A percentile compares a stretch with the other conserved stretches of the same genome.
Evolutionary conservation across 2,329 filamentous ascomycete genomes (phyloP).

Genomic region (Diaporthe ampelina): DNA sequence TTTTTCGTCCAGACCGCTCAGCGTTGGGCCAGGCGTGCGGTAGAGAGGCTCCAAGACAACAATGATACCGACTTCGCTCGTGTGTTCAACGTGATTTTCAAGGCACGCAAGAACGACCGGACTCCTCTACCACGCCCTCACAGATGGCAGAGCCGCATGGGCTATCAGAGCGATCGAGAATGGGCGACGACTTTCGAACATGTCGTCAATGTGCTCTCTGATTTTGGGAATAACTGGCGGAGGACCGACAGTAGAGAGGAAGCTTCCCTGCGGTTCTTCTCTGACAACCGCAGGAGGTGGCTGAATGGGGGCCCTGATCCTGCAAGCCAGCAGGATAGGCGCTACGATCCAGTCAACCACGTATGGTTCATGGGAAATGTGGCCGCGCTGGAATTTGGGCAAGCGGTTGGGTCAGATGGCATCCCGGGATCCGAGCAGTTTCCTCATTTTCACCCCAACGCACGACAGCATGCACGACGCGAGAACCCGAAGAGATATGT

Average conservation of each 20-base stretch:
- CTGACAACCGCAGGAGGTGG: conserved; percentile 24
- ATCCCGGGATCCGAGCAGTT: neutral
- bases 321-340: conserved; percentile 13
- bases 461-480: neutral
- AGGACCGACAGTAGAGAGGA: conserved; percentile 3
- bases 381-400: neutral
- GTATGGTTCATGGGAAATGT: conserved; percentile 7
- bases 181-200: conserved; percentile 29
- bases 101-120: conserved; percentile 6
- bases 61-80: conserved; percentile 35
- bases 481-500: conserved; percentile 34
- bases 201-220: conserved; percentile 12
- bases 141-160: conserved; percentile 28
- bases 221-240: conserved; percentile 16
- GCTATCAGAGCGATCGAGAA: conserved; percentile 1
- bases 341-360: conserved; percentile 31
- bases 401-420: conserved; percentile 23
- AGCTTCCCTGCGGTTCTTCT: conserved; percentile 27
- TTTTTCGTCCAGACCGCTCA: conserved; percentile 31
- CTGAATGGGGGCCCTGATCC: conserved; percentile 3
- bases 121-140: neutral
- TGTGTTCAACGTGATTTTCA: conserved; percentile 39
- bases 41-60: conserved; percentile 17
- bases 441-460: neutral
- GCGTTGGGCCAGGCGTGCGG: conserved; percentile 18